phyloP scores from a whole-genome alignment of 352 stramenopile genomes.

The Lagenidium giganteum region DNA sequence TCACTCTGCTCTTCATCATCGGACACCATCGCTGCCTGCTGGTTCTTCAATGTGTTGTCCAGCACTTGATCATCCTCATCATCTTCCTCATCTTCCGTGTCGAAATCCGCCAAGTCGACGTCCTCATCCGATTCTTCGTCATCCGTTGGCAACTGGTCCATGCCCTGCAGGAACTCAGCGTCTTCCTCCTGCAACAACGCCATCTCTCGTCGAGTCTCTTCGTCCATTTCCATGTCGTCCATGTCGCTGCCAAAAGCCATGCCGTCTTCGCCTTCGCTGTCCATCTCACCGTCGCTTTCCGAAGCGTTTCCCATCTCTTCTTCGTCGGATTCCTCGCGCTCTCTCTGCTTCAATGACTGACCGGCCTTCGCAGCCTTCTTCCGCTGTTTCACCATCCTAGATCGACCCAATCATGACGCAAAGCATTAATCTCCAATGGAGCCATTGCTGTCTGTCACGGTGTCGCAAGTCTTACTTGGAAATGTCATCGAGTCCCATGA shows the following conservation, averaged over 20 bases:
- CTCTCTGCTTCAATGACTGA: not conserved
- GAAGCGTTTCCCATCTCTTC: constrained; percentile 15
- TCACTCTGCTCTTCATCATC: constrained; percentile 16
- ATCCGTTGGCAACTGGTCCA: constrained; percentile 82
- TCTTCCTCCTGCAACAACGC: constrained; percentile 73
- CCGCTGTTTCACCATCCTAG: constrained; percentile 57
- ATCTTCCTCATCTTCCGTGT: constrained; percentile 55
- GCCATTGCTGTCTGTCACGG: not conserved
- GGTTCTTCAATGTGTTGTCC: constrained; percentile 53
- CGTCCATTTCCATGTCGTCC: constrained; percentile 75
- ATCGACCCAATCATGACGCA: not conserved
- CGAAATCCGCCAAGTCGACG: constrained; percentile 53
- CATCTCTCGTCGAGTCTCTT: constrained; percentile 75
- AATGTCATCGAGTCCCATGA: constrained; percentile 65
- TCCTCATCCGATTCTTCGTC: constrained; percentile 75
- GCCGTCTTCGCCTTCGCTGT: constrained; percentile 6
- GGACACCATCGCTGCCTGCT: constrained; percentile 16
- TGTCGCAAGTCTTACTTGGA: constrained; percentile 37
- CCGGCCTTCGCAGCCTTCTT: constrained; percentile 12
- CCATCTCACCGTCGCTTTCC: constrained; percentile 7
- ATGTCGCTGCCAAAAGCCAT: constrained; percentile 28
- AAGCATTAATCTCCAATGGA: not conserved
- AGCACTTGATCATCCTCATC: constrained; percentile 21
- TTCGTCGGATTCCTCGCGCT: constrained; percentile 23
- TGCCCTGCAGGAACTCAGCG: constrained; percentile 73